Evolutionary conservation across 495 filamentous ascomycete species (phyloP).

Genomic region (Niebla homalea): DNA sequence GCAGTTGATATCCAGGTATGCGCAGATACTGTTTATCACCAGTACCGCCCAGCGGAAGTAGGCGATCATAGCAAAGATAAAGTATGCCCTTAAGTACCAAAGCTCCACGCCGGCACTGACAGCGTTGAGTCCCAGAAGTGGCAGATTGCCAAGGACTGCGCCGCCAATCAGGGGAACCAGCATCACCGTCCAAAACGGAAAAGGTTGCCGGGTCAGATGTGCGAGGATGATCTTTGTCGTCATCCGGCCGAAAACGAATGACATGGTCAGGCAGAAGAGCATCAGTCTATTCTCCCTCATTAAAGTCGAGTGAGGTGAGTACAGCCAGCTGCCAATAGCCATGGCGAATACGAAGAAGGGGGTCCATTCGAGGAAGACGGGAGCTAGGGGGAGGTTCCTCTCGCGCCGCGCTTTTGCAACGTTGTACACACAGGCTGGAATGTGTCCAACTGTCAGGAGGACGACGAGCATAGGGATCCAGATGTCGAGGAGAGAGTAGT

Average conservation of each 20-base stretch:
- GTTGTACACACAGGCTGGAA: constrained; percentile 68
- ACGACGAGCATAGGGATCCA: constrained; percentile 69
- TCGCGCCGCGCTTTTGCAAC: constrained; percentile 62
- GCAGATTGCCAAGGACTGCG: constrained; percentile 70
- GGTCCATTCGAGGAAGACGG: constrained; percentile 88
- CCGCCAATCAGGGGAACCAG: constrained; percentile 73
- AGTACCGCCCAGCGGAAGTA: constrained; percentile 89
- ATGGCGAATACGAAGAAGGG: constrained; percentile 72
- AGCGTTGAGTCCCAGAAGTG: constrained; percentile 52
- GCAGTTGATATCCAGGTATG: constrained; percentile 85
- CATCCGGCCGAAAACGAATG: constrained; percentile 97
- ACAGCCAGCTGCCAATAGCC: constrained; percentile 69
- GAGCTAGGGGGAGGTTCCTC: constrained; percentile 61
- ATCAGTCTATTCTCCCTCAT: constrained; percentile 72
- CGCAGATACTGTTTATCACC: constrained; percentile 83
- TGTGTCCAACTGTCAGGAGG: constrained; percentile 64
- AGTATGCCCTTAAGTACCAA: constrained; percentile 69
- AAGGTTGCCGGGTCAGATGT: constrained; percentile 83
- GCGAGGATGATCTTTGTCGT: constrained; percentile 98
- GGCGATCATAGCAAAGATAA: constrained; percentile 62
- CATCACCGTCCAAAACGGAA: constrained; percentile 92
- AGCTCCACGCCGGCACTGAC: constrained; percentile 50
- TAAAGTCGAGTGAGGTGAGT: constrained; percentile 69
- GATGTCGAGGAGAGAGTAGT: constrained; percentile 62
- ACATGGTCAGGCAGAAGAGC: constrained; percentile 85